Evolutionary conservation across 2,329 filamentous ascomycete genomes (phyloP).

Genomic region (Colletotrichum limetticola): DNA sequence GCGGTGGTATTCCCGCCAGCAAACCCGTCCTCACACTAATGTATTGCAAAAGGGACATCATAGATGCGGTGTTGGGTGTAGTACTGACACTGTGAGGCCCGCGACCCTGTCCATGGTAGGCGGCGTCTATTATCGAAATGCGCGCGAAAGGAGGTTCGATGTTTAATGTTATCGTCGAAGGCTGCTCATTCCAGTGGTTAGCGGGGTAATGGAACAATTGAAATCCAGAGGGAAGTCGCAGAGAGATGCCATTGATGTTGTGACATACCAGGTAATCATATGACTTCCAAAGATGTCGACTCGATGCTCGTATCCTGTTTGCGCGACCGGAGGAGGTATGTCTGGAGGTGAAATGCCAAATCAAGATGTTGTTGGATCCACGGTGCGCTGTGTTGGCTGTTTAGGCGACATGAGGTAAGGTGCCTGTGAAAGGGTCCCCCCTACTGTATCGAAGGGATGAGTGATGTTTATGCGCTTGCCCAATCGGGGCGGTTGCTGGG

Average conservation of each 20-base stretch:
- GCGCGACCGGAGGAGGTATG: not conserved
- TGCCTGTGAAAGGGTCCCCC: constrained; percentile 26
- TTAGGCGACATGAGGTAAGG: constrained; percentile 21
- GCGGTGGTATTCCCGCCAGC: constrained; percentile 27
- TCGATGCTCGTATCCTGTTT: not conserved
- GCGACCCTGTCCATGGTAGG: constrained; percentile 28
- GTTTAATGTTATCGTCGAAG: constrained; percentile 27
- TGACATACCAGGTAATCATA: constrained; percentile 13
- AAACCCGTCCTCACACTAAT: constrained; percentile 39
- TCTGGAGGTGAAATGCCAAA: not conserved
- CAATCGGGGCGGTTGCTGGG: constrained; percentile 35
- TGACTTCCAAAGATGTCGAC: constrained; percentile 8
- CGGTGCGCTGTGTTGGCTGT: constrained; percentile 22
- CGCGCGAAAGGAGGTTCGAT: constrained; percentile 24
- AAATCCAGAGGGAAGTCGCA: not conserved
- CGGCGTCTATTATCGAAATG: constrained; percentile 15
- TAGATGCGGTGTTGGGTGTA: constrained; percentile 5
- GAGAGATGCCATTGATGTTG: not conserved
- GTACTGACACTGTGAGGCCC: constrained; percentile 37
- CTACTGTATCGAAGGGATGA: constrained; percentile 8
- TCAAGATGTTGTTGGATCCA: not conserved
- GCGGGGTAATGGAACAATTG: constrained; percentile 49
- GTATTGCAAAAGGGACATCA: constrained; percentile 36
- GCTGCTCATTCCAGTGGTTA: constrained; percentile 52
- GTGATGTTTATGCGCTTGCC: constrained; percentile 36